Evolutionary conservation across 163 green algal genomes (phyloP).

Genomic region (Chlorella variabilis): DNA sequence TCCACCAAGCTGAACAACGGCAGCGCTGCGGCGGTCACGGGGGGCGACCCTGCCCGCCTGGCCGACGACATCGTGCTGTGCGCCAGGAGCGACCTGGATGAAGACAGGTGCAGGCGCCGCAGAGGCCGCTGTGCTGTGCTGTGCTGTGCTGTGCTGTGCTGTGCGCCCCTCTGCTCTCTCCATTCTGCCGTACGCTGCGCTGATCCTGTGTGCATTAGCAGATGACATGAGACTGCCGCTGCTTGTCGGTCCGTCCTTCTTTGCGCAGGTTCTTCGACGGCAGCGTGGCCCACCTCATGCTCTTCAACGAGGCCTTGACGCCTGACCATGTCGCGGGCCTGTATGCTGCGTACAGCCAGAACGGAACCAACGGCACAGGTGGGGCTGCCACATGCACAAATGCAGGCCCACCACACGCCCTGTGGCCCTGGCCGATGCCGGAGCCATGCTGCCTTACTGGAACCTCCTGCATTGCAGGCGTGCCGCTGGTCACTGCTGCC

Average conservation of each 20-base stretch:
- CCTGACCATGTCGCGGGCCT: constrained; percentile 35
- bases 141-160: background rate
- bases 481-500: background rate
- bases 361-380: background rate
- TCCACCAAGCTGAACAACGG: background rate
- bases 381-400: background rate
- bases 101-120: constrained; percentile 3
- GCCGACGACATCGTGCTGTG: constrained; percentile 35
- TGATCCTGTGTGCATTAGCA: no score
- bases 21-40: constrained; percentile 13
- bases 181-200: no score
- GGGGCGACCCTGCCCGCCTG: constrained; percentile 43
- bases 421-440: no score
- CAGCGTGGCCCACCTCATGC: constrained; percentile 48
- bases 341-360: constrained; percentile 25
- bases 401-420: no score
- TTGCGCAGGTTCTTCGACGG: constrained; percentile 52
- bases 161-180: no score
- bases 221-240: no score
- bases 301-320: constrained; percentile 47
- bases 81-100: constrained; percentile 26
- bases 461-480: background rate
- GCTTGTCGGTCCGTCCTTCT: no score
- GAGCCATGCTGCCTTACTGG: no score
- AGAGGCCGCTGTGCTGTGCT: background rate